Percentiles rank a stretch among this genome's conserved stretches.
phyloP scores from a whole-genome alignment of 2,329 filamentous ascomycete species.

The Gyromitra esculenta region DNA sequence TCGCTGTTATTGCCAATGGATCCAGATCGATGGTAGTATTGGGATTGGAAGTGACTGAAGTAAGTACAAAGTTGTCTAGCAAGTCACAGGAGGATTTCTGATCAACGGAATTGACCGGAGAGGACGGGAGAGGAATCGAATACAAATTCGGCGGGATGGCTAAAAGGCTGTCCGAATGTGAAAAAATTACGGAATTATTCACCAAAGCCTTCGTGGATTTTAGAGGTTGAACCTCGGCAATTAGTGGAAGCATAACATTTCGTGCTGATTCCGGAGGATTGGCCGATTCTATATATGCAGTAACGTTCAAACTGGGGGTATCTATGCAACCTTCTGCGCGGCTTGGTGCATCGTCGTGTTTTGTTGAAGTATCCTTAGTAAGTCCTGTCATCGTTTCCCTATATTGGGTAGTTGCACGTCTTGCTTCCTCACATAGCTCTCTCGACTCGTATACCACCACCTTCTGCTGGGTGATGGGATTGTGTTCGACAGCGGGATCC shows the following conservation, averaged over 20 bases:
- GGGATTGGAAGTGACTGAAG: too few species aligned
- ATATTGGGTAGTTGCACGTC: not conserved
- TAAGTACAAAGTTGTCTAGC: too few species aligned
- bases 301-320: not conserved
- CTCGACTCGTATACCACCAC: conserved; percentile 6
- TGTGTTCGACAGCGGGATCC: not conserved
- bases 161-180: too few species aligned
- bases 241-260: not conserved
- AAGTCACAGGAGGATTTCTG: too few species aligned
- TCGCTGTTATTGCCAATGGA: too few species aligned
- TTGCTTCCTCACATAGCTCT: not conserved
- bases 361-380: not conserved
- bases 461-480: not conserved
- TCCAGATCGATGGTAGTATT: too few species aligned
- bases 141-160: not conserved
- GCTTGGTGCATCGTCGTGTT: not conserved
- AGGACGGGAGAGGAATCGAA: not conserved
- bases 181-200: not conserved
- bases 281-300: not conserved
- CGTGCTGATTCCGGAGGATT: not conserved
- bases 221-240: not conserved
- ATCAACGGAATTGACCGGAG: not conserved
- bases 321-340: not conserved
- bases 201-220: not conserved
- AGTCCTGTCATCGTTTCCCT: not conserved